Evolutionary conservation across 805 yeast genomes (phyloP).

Genomic region (Lachancea fermentati): DNA sequence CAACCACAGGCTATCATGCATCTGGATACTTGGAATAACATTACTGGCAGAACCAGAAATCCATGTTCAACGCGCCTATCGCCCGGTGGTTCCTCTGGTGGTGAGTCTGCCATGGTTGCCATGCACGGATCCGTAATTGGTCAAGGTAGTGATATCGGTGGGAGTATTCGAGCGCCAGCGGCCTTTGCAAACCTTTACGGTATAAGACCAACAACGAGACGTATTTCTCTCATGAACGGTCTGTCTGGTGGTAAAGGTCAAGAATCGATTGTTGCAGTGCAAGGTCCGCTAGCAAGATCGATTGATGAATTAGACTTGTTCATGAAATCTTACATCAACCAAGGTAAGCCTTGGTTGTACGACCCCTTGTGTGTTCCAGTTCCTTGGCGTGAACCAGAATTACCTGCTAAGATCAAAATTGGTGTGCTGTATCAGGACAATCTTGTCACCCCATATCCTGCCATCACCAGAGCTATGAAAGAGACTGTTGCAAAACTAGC

Average conservation of each 20-base stretch:
- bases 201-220: constrained; percentile 55
- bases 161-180: constrained; percentile 63
- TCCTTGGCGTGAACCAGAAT: constrained; percentile 36
- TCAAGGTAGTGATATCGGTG: constrained; percentile 68
- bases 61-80: constrained; percentile 52
- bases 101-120: constrained; percentile 61
- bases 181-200: constrained; percentile 60
- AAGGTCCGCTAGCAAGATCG: constrained; percentile 63
- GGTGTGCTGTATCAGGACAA: constrained; percentile 64
- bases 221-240: constrained; percentile 40
- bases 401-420: constrained; percentile 43
- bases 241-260: constrained; percentile 56
- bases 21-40: constrained; percentile 54
- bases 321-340: constrained; percentile 56
- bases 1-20: constrained; percentile 72
- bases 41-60: constrained; percentile 55
- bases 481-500: constrained; percentile 48
- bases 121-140: constrained; percentile 58
- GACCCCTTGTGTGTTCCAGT: constrained; percentile 35
- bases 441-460: constrained; percentile 61
- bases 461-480: constrained; percentile 52
- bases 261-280: constrained; percentile 58
- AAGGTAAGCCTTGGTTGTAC: constrained; percentile 58
- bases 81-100: constrained; percentile 71
- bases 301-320: constrained; percentile 63